phyloP scores from a whole-genome alignment of 306 rosid species.

The Medicago lupulina region DNA sequence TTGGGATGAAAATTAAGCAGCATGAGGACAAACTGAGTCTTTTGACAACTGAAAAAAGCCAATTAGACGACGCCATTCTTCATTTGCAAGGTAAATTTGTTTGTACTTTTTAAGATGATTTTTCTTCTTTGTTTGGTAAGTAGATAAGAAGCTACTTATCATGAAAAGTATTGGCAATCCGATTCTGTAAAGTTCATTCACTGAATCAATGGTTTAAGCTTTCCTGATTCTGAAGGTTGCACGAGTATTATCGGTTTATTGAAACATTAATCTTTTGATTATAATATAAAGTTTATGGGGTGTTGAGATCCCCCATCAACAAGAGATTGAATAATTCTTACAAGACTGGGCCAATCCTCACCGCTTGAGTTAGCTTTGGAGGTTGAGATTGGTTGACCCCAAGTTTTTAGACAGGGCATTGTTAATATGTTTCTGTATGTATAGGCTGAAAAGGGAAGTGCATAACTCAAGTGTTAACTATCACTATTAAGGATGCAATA shows the following conservation, averaged over 20 bases:
- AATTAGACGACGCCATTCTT: conserved; percentile 72
- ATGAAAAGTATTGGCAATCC: conserved; percentile 22
- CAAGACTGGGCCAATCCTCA: background rate
- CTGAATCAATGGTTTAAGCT: conserved; percentile 26
- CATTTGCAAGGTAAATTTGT: conserved; percentile 75
- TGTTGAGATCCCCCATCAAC: background rate
- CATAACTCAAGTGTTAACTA: background rate
- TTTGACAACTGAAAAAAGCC: conserved; percentile 62
- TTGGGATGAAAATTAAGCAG: conserved; percentile 76
- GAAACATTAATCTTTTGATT: conserved; percentile 17
- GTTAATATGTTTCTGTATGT: conserved; percentile 13
- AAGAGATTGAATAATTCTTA: background rate
- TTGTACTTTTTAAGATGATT: conserved; percentile 25
- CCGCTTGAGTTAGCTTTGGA: background rate
- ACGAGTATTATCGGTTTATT: conserved; percentile 32
- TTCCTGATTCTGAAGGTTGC: conserved; percentile 17
- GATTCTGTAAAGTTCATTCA: conserved; percentile 3
- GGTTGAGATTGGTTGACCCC: background rate
- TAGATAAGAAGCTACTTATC: conserved; percentile 28
- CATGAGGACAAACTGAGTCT: conserved; percentile 69
- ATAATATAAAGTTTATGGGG: conserved; percentile 23
- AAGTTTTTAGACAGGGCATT: background rate
- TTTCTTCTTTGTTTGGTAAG: conserved; percentile 33
- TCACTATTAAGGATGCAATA: conserved; percentile 20
- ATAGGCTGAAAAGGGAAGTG: conserved; percentile 32